A percentile compares a stretch with the other conserved stretches of the same genome.
Evolutionary conservation across 495 filamentous ascomycete genomes (phyloP).

Genomic region (Bathelium albidoporum): DNA sequence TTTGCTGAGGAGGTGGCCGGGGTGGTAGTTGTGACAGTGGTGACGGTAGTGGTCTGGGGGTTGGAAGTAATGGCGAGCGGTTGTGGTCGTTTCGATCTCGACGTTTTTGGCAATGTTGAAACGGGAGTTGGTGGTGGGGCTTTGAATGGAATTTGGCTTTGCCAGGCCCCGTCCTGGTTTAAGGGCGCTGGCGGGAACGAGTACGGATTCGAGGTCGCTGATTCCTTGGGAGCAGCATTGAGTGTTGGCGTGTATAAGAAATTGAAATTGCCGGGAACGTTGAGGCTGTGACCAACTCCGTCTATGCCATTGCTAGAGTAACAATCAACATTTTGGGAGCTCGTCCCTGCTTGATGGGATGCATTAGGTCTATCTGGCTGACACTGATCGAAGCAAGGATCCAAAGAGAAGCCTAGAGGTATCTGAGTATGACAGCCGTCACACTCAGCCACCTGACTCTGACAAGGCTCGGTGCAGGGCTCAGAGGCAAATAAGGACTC

Average conservation of each 20-base stretch:
- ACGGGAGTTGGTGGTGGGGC: background rate
- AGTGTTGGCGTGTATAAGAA: background rate
- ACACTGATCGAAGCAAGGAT: background rate
- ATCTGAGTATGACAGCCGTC: background rate
- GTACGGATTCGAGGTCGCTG: background rate
- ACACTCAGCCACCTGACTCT: background rate
- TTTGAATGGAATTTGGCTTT: background rate
- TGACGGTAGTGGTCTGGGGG: background rate
- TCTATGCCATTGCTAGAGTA: background rate
- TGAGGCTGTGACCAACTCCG: background rate
- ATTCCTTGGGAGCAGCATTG: background rate
- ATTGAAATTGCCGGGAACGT: background rate
- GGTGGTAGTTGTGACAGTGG: background rate
- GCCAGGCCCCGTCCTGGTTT: background rate
- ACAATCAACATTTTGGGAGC: background rate
- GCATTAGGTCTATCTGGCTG: background rate
- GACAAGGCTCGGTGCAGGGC: conserved; percentile 1
- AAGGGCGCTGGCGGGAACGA: background rate
- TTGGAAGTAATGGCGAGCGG: background rate
- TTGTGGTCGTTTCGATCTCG: background rate
- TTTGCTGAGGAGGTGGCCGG: background rate
- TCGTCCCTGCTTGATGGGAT: background rate
- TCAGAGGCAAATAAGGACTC: background rate
- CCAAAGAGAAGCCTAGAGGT: background rate
- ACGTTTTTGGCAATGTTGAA: background rate